phyloP scores from a whole-genome alignment of 805 yeast species.

The Kodamaea leandrae region DNA sequence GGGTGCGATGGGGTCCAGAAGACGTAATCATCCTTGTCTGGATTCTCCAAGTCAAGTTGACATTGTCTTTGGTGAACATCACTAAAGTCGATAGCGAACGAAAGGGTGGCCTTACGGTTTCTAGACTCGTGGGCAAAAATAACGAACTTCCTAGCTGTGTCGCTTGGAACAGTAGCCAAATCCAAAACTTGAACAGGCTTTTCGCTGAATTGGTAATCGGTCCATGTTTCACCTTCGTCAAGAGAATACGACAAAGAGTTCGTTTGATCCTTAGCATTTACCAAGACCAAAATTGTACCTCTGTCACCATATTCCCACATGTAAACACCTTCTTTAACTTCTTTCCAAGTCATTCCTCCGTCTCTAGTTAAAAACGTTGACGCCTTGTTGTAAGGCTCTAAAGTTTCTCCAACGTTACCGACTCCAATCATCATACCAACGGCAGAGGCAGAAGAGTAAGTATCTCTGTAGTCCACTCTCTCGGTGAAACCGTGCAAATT shows the following conservation, averaged over 20 bases:
- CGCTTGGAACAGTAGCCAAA: slow-evolving; percentile 86
- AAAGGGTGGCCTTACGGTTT: slow-evolving; percentile 44
- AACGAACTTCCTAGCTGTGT: slow-evolving; percentile 77
- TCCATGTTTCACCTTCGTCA: slow-evolving; percentile 82
- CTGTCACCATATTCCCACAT: slow-evolving; percentile 98
- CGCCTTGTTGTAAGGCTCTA: slow-evolving; percentile 50
- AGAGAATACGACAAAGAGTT: slow-evolving; percentile 60
- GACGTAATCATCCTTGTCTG: slow-evolving; percentile 40
- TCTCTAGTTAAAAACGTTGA: slow-evolving; percentile 81
- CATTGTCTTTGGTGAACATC: slow-evolving; percentile 37
- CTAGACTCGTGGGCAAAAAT: slow-evolving; percentile 46
- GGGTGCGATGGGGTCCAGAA: slow-evolving; percentile 45
- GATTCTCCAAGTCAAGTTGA: slow-evolving; percentile 41
- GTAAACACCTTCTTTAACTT: slow-evolving; percentile 65
- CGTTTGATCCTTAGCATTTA: slow-evolving; percentile 56
- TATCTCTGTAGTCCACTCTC: slow-evolving; percentile 76
- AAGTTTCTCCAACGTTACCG: slow-evolving; percentile 80
- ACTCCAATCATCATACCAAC: slow-evolving; percentile 84
- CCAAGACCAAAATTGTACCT: slow-evolving; percentile 80
- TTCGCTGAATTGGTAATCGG: slow-evolving; percentile 58
- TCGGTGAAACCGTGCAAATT: slow-evolving; percentile 91
- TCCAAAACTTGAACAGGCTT: slow-evolving; percentile 59
- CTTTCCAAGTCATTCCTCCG: slow-evolving; percentile 89
- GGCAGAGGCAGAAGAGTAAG: slow-evolving; percentile 85
- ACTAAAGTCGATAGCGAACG: slow-evolving; percentile 41